These are phyloP conservation scores for Talaromyces sp. DNA, from an alignment of 2,329 filamentous ascomycete species.

Conservation along the genomic window DNA sequence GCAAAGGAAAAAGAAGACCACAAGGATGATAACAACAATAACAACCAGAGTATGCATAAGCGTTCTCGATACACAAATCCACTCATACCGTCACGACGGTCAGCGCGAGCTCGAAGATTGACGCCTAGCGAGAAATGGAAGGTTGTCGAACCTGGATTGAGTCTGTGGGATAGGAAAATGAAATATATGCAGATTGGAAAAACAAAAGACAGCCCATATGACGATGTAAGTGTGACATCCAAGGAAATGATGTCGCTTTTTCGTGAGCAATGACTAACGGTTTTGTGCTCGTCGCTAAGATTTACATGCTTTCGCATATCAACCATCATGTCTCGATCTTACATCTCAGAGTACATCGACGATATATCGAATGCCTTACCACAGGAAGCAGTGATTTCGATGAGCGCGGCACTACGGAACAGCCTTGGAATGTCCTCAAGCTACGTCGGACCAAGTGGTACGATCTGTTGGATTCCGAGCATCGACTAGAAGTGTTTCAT, in stretches of 20 bases:
- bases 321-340: conserved; percentile 60
- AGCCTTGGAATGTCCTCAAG: conserved; percentile 49
- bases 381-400: conserved; percentile 35
- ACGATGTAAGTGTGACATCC: conserved; percentile 45
- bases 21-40: conserved; percentile 15
- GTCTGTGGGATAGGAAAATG: conserved; percentile 53
- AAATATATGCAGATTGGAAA: conserved; percentile 55
- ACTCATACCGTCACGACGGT: conserved; percentile 27
- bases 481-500: conserved; percentile 53
- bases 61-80: conserved; percentile 34
- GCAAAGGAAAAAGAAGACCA: conserved; percentile 22
- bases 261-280: conserved; percentile 27
- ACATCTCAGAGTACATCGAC: conserved; percentile 52
- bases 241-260: not conserved
- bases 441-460: conserved; percentile 56
- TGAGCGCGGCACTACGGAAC: conserved; percentile 22
- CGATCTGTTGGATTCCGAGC: conserved; percentile 51
- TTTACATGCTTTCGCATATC: conserved; percentile 58
- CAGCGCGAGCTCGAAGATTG: conserved; percentile 36
- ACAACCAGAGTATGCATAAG: conserved; percentile 32
- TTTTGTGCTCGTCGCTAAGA: conserved; percentile 32
- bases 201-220: conserved; percentile 42
- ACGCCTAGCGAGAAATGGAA: conserved; percentile 51
- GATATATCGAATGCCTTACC: conserved; percentile 53
- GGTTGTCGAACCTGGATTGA: conserved; percentile 45